These are phyloP conservation scores for Kwoniella shivajii DNA, from an alignment of 1,284 basidiomycete species.

Conservation along the genomic window DNA sequence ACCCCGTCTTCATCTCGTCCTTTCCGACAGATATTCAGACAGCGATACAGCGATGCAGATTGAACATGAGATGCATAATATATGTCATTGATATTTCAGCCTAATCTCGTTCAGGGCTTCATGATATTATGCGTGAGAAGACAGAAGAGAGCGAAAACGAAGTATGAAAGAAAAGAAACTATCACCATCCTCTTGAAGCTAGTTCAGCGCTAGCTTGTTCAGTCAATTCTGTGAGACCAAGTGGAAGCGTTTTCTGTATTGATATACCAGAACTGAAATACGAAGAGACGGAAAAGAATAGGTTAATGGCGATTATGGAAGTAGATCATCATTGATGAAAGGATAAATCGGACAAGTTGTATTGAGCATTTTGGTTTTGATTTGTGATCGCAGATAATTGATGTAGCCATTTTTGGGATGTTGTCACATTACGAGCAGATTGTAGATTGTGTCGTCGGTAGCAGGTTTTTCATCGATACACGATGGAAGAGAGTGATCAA, in stretches of 20 bases:
- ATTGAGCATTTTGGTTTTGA: not conserved
- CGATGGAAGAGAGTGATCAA: not conserved
- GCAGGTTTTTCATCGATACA: not conserved
- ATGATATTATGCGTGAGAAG: too few relatives aligned
- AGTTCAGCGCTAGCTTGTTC: conserved; percentile 7
- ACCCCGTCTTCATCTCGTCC: too few relatives aligned
- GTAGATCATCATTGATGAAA: not conserved
- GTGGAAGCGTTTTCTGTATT: not conserved
- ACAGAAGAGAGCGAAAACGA: too few relatives aligned
- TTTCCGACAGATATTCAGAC: too few relatives aligned
- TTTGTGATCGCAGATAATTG: not conserved
- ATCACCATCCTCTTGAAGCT: conserved; percentile 8
- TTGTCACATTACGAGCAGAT: too few relatives aligned
- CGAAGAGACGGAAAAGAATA: not conserved
- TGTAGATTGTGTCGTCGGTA: not conserved
- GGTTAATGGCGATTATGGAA: not conserved
- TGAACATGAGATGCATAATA: too few relatives aligned
- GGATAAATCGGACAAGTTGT: not conserved
- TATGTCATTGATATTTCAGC: too few relatives aligned
- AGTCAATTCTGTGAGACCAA: conserved; percentile 9
- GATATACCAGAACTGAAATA: not conserved
- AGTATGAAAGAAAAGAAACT: not conserved
- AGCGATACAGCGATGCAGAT: too few relatives aligned
- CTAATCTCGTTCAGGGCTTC: too few relatives aligned
- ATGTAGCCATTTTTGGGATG: not conserved